Evolutionary conservation across 2,329 filamentous ascomycete species (phyloP).

Genomic region (Cytospora schulzeri): DNA sequence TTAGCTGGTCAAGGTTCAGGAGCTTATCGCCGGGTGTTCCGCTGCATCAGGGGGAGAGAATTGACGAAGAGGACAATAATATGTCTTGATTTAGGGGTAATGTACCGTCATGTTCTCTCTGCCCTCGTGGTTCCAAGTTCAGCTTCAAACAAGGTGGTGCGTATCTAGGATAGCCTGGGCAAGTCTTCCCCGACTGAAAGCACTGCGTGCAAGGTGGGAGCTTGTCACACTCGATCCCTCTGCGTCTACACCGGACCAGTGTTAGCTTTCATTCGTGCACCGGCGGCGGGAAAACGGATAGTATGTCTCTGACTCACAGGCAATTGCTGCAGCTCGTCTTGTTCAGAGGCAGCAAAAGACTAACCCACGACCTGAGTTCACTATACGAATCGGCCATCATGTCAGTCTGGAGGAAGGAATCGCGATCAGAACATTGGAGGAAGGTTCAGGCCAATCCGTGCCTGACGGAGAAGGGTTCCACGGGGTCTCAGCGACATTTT

Average conservation of each 20-base stretch:
- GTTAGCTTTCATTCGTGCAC: neutral
- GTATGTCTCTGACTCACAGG: conserved; percentile 55
- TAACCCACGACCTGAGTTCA: too few species aligned
- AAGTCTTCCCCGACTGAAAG: conserved; percentile 58
- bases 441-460: neutral
- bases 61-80: too few species aligned
- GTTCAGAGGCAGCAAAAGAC: too few species aligned
- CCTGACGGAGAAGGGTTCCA: neutral
- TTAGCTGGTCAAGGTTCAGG: neutral
- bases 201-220: conserved; percentile 63
- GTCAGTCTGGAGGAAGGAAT: neutral
- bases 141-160: neutral
- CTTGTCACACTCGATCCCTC: conserved; percentile 66
- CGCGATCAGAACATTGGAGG: neutral
- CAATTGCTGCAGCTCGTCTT: conserved; percentile 68
- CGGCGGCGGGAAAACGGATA: neutral
- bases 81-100: too few species aligned
- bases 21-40: neutral
- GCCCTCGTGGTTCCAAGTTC: neutral
- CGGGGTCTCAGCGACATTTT: conserved; percentile 7
- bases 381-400: conserved; percentile 8
- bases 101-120: neutral
- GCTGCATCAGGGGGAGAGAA: too few species aligned
- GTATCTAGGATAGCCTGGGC: conserved; percentile 57
- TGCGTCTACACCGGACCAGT: conserved; percentile 43